Evolutionary conservation across 83 land plant genomes (phyloP).

Genomic region (Diphasiastrum complanatum): DNA sequence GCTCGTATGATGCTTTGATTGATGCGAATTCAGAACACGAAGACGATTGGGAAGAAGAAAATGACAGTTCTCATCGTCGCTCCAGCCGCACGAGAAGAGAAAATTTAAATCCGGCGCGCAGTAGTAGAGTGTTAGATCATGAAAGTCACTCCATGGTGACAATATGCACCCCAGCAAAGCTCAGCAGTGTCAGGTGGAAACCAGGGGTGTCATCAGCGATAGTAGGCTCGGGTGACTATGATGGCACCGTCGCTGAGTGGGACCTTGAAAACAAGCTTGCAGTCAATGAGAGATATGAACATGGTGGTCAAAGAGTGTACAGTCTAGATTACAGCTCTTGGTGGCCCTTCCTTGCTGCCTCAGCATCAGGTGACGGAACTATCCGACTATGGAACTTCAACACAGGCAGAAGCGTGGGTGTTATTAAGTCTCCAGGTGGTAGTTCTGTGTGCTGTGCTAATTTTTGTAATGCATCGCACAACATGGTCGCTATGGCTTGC

Average conservation of each 20-base stretch:
- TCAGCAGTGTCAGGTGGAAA: constrained; percentile 11
- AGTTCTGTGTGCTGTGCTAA: constrained; percentile 3
- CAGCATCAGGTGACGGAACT: constrained; percentile 10
- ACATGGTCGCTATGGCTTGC: constrained; percentile 8
- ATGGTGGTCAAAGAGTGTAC: neutral
- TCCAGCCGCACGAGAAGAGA: neutral
- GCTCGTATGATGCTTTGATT: constrained; percentile 1
- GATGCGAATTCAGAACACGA: neutral
- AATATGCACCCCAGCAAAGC: constrained; percentile 10
- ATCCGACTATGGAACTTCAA: neutral
- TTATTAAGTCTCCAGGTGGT: neutral
- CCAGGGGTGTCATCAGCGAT: constrained; percentile 6
- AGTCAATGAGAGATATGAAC: constrained; percentile 9
- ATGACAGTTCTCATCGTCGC: neutral
- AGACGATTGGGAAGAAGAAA: neutral
- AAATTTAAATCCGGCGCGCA: neutral
- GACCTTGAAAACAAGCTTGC: constrained; percentile 3
- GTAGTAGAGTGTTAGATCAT: neutral
- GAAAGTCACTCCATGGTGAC: neutral
- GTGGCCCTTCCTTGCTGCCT: neutral
- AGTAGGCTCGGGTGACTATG: constrained; percentile 6
- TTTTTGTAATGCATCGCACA: no score
- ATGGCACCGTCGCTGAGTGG: constrained; percentile 14
- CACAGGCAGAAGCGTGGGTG: neutral
- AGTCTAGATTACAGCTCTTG: constrained; percentile 1